Evolutionary conservation across 352 stramenopile species (phyloP).

Genomic region (Pythium aquatile): DNA sequence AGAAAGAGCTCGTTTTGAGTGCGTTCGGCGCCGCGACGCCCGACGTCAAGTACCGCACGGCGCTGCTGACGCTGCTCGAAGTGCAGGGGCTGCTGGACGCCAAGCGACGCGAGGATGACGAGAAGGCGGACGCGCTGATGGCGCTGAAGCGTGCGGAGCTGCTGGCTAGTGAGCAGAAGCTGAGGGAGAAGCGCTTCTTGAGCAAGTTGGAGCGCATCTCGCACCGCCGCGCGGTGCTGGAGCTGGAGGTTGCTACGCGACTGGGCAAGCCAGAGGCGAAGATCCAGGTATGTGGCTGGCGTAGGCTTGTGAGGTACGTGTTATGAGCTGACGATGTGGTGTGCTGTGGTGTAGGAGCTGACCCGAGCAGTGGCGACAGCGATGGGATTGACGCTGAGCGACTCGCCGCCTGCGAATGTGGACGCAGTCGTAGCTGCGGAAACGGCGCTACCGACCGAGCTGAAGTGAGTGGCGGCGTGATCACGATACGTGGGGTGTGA

Average conservation of each 20-base stretch:
- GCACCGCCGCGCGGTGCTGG: conserved; percentile 35
- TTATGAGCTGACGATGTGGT: background rate
- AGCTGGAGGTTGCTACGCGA: conserved; percentile 41
- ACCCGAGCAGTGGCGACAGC: conserved; percentile 22
- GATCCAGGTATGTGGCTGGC: background rate
- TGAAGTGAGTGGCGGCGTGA: background rate
- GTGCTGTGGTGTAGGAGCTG: conserved; percentile 11
- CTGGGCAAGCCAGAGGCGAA: conserved; percentile 23
- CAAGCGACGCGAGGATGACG: background rate
- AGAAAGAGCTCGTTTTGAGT: conserved; percentile 19
- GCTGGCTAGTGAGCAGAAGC: conserved; percentile 17
- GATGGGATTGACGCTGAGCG: conserved; percentile 28
- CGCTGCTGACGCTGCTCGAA: conserved; percentile 31
- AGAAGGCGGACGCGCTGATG: conserved; percentile 28
- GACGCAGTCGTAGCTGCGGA: background rate
- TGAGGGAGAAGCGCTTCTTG: conserved; percentile 23
- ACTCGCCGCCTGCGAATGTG: conserved; percentile 27
- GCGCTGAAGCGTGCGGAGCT: conserved; percentile 12
- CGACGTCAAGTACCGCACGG: conserved; percentile 17
- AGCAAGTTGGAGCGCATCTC: conserved; percentile 35
- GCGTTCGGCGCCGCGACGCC: conserved; percentile 10
- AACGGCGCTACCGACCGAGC: background rate
- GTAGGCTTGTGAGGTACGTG: background rate
- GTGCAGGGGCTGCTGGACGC: conserved; percentile 37
- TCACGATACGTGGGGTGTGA: background rate